These are phyloP conservation scores for Boeremia lycopersici DNA, from an alignment of 2,329 filamentous ascomycete species.

Conservation along the genomic window DNA sequence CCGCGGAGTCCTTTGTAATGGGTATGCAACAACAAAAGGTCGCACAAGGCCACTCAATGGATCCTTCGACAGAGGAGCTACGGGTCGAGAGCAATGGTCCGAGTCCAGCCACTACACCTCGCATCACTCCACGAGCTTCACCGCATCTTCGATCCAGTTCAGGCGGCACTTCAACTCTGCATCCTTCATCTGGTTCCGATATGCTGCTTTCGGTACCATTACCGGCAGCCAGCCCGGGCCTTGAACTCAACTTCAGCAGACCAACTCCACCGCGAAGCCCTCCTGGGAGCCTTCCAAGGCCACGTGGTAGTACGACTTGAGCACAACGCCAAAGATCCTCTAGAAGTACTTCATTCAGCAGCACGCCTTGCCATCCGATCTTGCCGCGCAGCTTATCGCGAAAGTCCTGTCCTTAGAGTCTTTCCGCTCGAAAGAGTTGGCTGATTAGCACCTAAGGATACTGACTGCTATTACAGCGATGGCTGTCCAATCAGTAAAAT, in stretches of 20 bases:
- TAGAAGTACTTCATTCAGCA: not conserved
- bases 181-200: not conserved
- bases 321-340: not conserved
- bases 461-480: conserved; percentile 51
- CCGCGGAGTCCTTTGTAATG: conserved; percentile 6
- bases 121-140: not conserved
- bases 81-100: conserved; percentile 19
- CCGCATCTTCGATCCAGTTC: conserved; percentile 3
- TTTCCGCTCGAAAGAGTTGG: conserved; percentile 31
- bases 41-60: conserved; percentile 10
- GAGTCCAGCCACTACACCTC: conserved; percentile 1
- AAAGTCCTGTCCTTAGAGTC: conserved; percentile 54
- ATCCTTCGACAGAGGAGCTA: conserved; percentile 24
- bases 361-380: conserved; percentile 38
- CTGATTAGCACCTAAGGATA: conserved; percentile 47
- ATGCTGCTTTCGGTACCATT: conserved; percentile 12
- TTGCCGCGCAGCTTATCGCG: conserved; percentile 50
- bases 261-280: conserved; percentile 10
- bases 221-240: conserved; percentile 9
- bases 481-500: conserved; percentile 45
- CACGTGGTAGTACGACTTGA: conserved; percentile 3
- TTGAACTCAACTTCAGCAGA: conserved; percentile 9
- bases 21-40: not conserved
- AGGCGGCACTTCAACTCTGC: not conserved
- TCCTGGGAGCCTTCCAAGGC: conserved; percentile 6